Percentiles rank a stretch among this genome's conserved stretches.
Evolutionary conservation across 371 early-diverging fungal species (phyloP).

Genomic region (Syncephalis plumigaleata): DNA sequence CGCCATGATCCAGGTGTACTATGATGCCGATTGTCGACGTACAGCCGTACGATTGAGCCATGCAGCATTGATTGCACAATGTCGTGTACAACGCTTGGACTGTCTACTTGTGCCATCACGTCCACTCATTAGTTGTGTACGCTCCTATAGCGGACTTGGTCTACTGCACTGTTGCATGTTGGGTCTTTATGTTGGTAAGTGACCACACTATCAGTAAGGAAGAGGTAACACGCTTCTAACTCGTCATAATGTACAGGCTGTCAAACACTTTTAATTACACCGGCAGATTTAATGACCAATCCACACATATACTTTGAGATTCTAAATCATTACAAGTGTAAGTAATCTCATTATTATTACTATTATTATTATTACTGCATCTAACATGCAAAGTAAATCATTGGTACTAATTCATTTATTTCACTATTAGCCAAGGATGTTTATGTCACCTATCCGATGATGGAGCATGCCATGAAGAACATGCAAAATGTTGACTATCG

Average conservation of each 20-base stretch:
- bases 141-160: slow-evolving; percentile 50
- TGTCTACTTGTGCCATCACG: slow-evolving; percentile 42
- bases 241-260: slow-evolving; percentile 17
- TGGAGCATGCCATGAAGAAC: slow-evolving; percentile 52
- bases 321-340: slow-evolving; percentile 31
- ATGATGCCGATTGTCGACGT: slow-evolving; percentile 29
- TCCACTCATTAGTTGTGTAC: slow-evolving; percentile 48
- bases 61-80: slow-evolving; percentile 45
- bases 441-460: slow-evolving; percentile 46
- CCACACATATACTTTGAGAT: slow-evolving; percentile 47
- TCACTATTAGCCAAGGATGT: slow-evolving; percentile 41
- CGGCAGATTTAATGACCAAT: slow-evolving; percentile 25
- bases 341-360: too few relatives aligned
- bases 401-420: too few relatives aligned
- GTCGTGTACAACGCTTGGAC: slow-evolving; percentile 63
- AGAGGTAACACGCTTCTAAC: background rate
- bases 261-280: slow-evolving; percentile 30
- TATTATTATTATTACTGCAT: too few relatives aligned
- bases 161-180: slow-evolving; percentile 48
- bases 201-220: background rate
- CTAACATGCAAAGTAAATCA: too few relatives aligned
- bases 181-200: slow-evolving; percentile 54
- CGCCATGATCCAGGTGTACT: slow-evolving; percentile 32
- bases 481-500: slow-evolving; percentile 16
- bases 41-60: slow-evolving; percentile 42